Conservation (phyloP, 202 grass and related monocot genomes). For the Schoenoplectus tabernaemontani region DNA sequence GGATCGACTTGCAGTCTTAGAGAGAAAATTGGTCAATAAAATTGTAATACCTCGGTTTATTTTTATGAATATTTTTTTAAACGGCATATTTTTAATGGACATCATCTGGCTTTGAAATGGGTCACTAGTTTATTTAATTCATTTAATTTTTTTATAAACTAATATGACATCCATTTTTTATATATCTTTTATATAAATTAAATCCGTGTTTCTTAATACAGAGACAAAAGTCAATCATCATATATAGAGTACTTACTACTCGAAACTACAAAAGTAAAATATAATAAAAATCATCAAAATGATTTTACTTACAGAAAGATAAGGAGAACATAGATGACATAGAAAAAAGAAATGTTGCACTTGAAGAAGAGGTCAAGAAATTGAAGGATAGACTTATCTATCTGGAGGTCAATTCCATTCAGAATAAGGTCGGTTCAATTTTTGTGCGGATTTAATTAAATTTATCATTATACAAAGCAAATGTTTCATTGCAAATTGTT, state of each 20-base stretch:
- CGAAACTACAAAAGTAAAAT: neutral
- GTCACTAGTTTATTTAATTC: neutral
- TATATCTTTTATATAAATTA: neutral
- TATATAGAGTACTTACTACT: neutral
- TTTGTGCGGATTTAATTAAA: neutral
- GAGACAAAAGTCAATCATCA: too few relatives aligned
- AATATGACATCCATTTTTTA: neutral
- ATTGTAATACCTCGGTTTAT: neutral
- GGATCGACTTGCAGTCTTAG: neutral
- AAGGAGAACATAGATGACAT: neutral
- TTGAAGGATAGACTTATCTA: neutral
- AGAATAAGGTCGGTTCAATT: neutral
- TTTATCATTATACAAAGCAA: neutral
- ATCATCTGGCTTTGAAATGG: neutral
- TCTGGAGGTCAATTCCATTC: neutral
- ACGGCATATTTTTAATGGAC: neutral
- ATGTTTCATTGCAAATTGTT: neutral
- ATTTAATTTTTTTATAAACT: neutral
- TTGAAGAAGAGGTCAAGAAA: neutral
- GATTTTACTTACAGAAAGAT: neutral
- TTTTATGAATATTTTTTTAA: neutral
- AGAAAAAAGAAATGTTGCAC: neutral
- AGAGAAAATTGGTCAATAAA: neutral
- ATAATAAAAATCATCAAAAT: neutral
- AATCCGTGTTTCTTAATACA: too few relatives aligned